Evolutionary conservation across 164 flowering plant species (phyloP).

Genomic region (Stephania yunnanensis): DNA sequence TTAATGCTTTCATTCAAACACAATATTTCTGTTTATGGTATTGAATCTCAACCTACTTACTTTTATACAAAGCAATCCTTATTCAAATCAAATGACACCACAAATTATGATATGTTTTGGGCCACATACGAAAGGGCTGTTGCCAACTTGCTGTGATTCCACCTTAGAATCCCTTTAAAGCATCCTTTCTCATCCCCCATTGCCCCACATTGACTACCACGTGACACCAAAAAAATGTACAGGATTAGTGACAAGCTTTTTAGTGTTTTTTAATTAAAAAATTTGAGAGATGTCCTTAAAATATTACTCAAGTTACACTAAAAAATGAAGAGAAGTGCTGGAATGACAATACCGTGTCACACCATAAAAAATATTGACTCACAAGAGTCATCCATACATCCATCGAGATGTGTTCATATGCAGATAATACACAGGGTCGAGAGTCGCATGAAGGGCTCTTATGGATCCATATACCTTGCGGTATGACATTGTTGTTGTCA

Average conservation of each 20-base stretch:
- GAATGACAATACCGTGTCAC: too few relatives aligned
- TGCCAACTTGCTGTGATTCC: too few relatives aligned
- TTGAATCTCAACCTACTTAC: conserved; percentile 26
- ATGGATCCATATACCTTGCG: too few relatives aligned
- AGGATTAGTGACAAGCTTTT: not conserved
- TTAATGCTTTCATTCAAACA: conserved; percentile 24
- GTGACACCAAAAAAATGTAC: conserved; percentile 4
- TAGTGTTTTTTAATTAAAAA: too few relatives aligned
- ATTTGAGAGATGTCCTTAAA: not conserved
- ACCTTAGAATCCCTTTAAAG: conserved; percentile 21
- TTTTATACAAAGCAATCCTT: conserved; percentile 43
- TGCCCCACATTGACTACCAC: conserved; percentile 14
- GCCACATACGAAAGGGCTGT: conserved; percentile 13
- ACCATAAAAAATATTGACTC: too few relatives aligned
- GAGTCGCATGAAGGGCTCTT: too few relatives aligned
- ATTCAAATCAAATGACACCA: conserved; percentile 24
- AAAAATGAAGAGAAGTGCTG: not conserved
- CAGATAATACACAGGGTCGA: too few relatives aligned
- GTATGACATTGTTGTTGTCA: too few relatives aligned
- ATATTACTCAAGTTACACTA: not conserved
- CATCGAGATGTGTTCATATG: too few relatives aligned
- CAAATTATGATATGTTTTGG: conserved; percentile 25
- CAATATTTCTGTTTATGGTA: conserved; percentile 14
- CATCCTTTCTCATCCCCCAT: conserved; percentile 4
- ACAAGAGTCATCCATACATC: too few relatives aligned